Conservation (phyloP, 768 basidiomycete species). For the Gautieria morchelliformis region DNA sequence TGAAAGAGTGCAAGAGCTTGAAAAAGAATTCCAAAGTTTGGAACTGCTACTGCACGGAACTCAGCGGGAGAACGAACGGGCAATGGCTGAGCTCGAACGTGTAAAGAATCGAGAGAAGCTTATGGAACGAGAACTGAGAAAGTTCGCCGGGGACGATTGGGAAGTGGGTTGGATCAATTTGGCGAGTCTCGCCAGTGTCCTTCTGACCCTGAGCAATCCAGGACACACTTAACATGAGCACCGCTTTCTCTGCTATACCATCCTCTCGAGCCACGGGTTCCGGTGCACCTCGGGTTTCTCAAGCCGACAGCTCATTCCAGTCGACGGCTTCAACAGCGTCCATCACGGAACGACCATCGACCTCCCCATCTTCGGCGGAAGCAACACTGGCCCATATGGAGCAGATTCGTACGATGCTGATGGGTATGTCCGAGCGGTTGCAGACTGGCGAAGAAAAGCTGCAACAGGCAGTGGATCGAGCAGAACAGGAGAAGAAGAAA, state of each 20-base stretch:
- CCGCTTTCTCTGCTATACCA: neutral
- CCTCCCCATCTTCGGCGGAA: slow-evolving; percentile 15
- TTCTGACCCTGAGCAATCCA: neutral
- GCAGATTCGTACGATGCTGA: slow-evolving; percentile 54
- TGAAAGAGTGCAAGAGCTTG: slow-evolving; percentile 53
- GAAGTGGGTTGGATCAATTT: slow-evolving; percentile 38
- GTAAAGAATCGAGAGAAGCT: slow-evolving; percentile 63
- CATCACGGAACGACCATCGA: neutral
- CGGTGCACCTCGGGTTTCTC: neutral
- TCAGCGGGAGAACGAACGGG: slow-evolving; percentile 76
- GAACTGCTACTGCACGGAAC: slow-evolving; percentile 73
- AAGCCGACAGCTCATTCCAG: neutral
- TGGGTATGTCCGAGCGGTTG: slow-evolving; percentile 70
- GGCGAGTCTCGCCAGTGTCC: neutral
- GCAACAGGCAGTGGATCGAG: slow-evolving; percentile 46
- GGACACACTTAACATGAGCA: slow-evolving; percentile 5
- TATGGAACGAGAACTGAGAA: slow-evolving; percentile 63
- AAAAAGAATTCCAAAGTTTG: slow-evolving; percentile 66
- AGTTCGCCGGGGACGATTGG: slow-evolving; percentile 73
- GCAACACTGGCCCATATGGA: slow-evolving; percentile 53
- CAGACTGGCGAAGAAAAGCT: slow-evolving; percentile 55
- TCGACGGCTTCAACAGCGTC: neutral
- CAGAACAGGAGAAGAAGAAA: slow-evolving; percentile 26
- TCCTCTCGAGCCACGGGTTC: neutral
- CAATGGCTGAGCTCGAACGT: slow-evolving; percentile 72